Evolutionary conservation across 176 grass and related monocot genomes (phyloP).

Genomic region (Miscanthus lutarioriparius): DNA sequence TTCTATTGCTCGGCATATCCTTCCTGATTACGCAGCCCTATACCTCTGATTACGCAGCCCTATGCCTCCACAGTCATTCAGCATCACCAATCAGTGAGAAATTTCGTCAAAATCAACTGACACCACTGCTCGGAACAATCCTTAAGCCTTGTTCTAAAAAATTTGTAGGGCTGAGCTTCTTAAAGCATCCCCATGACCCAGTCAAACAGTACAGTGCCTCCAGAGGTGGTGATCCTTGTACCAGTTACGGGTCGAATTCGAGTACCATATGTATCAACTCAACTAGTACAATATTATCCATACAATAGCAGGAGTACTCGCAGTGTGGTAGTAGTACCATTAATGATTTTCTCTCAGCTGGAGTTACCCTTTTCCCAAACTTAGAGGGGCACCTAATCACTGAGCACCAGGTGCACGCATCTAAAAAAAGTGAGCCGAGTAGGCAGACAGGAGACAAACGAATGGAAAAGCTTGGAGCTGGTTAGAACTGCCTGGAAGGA

Average conservation of each 20-base stretch:
- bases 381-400: background rate
- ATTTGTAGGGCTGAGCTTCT: background rate
- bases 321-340: background rate
- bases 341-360: conserved; percentile 7
- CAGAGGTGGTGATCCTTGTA: conserved; percentile 25
- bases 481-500: conserved; percentile 8
- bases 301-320: background rate
- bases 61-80: background rate
- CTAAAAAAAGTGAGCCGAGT: background rate
- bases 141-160: background rate
- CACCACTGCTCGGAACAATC: background rate
- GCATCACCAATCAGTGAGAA: background rate
- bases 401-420: background rate
- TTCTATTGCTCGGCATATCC: background rate
- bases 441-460: background rate
- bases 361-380: background rate
- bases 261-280: background rate
- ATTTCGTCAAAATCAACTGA: background rate
- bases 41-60: too few species aligned
- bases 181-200: background rate
- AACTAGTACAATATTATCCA: background rate
- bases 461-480: background rate
- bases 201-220: background rate
- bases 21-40: background rate
- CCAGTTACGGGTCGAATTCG: background rate